Percentiles rank a stretch among this genome's conserved stretches.
Conservation (phyloP, 768 basidiomycete species). For the Trametes punicea region DNA sequence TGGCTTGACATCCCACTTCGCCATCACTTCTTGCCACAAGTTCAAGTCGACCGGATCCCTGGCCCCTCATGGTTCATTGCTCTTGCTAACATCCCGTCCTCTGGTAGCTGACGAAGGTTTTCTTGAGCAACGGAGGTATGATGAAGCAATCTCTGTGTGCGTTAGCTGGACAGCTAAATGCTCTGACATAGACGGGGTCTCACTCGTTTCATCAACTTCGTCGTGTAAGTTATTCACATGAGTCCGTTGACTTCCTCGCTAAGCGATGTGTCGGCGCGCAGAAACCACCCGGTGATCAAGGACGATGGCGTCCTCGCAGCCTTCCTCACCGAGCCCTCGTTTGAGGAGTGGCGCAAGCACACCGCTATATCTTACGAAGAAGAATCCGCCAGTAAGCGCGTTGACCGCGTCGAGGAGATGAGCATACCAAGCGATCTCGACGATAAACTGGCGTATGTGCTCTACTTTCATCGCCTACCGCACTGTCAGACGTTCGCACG, state of each 20-base stretch:
- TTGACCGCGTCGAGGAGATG: slow-evolving; percentile 87
- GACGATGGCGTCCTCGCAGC: slow-evolving; percentile 80
- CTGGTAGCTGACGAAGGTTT: slow-evolving; percentile 79
- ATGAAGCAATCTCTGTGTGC: background rate
- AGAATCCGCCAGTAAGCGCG: slow-evolving; percentile 75
- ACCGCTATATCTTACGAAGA: slow-evolving; percentile 77
- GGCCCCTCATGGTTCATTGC: background rate
- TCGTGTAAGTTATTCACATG: slow-evolving; percentile 49
- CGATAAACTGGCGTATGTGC: slow-evolving; percentile 71
- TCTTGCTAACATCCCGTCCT: slow-evolving; percentile 7
- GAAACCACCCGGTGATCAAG: slow-evolving; percentile 90
- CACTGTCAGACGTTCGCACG: too few relatives aligned
- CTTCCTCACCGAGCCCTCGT: slow-evolving; percentile 80
- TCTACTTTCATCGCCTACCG: too few relatives aligned
- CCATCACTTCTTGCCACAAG: too few relatives aligned
- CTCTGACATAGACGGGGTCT: slow-evolving; percentile 62
- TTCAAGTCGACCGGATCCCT: background rate
- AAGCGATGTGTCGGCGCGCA: slow-evolving; percentile 25
- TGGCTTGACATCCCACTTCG: too few relatives aligned
- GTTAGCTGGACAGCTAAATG: background rate
- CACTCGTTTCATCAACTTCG: slow-evolving; percentile 71
- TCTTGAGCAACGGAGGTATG: slow-evolving; percentile 82
- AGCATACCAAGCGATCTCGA: slow-evolving; percentile 89
- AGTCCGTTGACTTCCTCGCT: background rate
- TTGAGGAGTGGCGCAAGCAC: slow-evolving; percentile 86